Evolutionary conservation across 176 grass and related monocot genomes (phyloP).

Genomic region (Dendrocalamus sinicus): DNA sequence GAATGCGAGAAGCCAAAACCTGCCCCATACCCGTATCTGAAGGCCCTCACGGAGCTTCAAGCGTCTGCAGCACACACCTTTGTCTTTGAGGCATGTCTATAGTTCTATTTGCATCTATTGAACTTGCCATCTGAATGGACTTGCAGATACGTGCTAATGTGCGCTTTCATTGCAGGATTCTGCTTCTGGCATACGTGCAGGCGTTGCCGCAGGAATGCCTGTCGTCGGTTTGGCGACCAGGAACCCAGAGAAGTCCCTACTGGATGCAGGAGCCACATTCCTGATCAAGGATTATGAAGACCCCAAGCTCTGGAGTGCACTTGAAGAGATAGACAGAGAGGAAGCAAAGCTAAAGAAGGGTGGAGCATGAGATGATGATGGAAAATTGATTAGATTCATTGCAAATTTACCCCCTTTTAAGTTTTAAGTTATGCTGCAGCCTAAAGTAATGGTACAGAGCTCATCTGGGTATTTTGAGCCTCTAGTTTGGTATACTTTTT

Average conservation of each 20-base stretch:
- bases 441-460: background rate
- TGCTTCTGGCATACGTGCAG: conserved; percentile 72
- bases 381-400: conserved; percentile 9
- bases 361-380: conserved; percentile 27
- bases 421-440: conserved; percentile 5
- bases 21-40: conserved; percentile 81
- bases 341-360: conserved; percentile 61
- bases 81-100: conserved; percentile 70
- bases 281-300: conserved; percentile 87
- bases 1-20: conserved; percentile 91
- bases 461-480: conserved; percentile 37
- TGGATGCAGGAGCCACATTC: conserved; percentile 71
- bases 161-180: conserved; percentile 58
- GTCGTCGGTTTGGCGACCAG: conserved; percentile 67
- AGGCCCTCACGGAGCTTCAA: conserved; percentile 67
- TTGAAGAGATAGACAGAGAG: conserved; percentile 58
- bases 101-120: background rate
- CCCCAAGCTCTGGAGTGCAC: conserved; percentile 72
- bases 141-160: background rate
- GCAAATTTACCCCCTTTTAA: background rate
- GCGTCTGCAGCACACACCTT: conserved; percentile 72
- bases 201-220: conserved; percentile 77
- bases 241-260: conserved; percentile 80
- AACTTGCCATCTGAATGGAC: background rate
- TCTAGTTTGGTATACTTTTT: background rate